phyloP scores from a whole-genome alignment of 2,329 filamentous ascomycete species.

The Cladosporium sp. region DNA sequence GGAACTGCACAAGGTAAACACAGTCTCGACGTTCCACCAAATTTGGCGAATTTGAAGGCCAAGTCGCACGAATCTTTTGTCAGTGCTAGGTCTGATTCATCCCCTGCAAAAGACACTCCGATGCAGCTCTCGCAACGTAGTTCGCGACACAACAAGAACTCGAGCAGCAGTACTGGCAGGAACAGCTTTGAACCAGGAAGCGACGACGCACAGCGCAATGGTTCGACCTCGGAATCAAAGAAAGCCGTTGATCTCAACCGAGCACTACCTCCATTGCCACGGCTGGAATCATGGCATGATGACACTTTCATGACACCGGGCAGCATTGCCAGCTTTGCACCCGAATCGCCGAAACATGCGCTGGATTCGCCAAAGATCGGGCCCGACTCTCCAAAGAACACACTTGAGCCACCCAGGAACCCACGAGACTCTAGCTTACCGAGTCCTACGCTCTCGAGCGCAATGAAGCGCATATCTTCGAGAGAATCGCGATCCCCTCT shows the following conservation, averaged over 20 bases:
- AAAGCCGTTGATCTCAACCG: constrained; percentile 46
- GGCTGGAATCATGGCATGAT: constrained; percentile 43
- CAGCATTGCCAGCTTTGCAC: background rate
- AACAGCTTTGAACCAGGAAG: constrained; percentile 18
- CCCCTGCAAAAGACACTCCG: constrained; percentile 19
- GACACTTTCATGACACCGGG: constrained; percentile 20
- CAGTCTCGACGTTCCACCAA: constrained; percentile 31
- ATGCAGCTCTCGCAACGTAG: constrained; percentile 10
- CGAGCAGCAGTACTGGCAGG: constrained; percentile 21
- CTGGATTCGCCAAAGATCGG: constrained; percentile 4
- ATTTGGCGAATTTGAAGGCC: constrained; percentile 30
- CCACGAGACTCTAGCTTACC: constrained; percentile 23
- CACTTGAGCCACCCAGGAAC: background rate
- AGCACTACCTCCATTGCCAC: constrained; percentile 49
- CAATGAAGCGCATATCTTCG: constrained; percentile 9
- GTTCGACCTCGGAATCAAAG: background rate
- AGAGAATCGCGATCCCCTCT: constrained; percentile 19
- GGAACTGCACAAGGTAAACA: constrained; percentile 25
- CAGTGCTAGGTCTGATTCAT: constrained; percentile 25
- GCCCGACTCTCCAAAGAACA: constrained; percentile 7
- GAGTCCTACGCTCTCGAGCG: constrained; percentile 18
- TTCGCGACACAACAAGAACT: constrained; percentile 20
- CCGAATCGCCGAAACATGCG: background rate
- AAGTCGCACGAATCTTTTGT: constrained; percentile 30
- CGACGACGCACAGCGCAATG: constrained; percentile 18